Evolutionary conservation across 495 filamentous ascomycete genomes (phyloP).

Genomic region (Tuber brumale): DNA sequence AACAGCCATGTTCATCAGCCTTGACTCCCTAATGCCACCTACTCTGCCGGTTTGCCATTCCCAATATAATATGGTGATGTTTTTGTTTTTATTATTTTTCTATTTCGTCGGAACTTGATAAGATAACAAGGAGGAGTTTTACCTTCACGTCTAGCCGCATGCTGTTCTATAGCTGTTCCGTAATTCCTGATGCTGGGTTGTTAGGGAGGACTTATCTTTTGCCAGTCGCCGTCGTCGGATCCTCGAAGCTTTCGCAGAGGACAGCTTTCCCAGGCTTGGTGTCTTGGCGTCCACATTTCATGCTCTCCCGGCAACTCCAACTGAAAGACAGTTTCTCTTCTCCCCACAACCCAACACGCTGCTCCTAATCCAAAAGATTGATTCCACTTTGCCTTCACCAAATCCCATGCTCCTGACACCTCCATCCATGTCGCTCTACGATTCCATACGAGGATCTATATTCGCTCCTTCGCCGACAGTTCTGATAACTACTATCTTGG

Average conservation of each 20-base stretch:
- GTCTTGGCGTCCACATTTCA: neutral
- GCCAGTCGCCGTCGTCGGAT: conserved; percentile 10
- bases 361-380: conserved; percentile 1
- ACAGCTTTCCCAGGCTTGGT: conserved; percentile 16
- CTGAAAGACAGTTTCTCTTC: neutral
- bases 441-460: conserved; percentile 18
- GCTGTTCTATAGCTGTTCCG: conserved; percentile 43
- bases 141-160: conserved; percentile 94
- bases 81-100: conserved; percentile 21
- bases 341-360: conserved; percentile 4
- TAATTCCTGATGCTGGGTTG: conserved; percentile 20
- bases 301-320: neutral
- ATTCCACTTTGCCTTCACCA: conserved; percentile 17
- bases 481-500: conserved; percentile 58
- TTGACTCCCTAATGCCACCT: conserved; percentile 23
- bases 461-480: conserved; percentile 51
- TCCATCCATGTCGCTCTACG: conserved; percentile 6
- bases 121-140: conserved; percentile 43
- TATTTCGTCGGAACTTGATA: conserved; percentile 17
- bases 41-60: conserved; percentile 24
- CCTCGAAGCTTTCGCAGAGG: conserved; percentile 32
- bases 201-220: conserved; percentile 17
- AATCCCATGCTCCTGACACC: conserved; percentile 7
- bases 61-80: conserved; percentile 25
- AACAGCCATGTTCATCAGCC: conserved; percentile 41